Base-by-base conservation (phyloP, 345 rosid genomes). In the Ceriops zippeliana region DNA sequence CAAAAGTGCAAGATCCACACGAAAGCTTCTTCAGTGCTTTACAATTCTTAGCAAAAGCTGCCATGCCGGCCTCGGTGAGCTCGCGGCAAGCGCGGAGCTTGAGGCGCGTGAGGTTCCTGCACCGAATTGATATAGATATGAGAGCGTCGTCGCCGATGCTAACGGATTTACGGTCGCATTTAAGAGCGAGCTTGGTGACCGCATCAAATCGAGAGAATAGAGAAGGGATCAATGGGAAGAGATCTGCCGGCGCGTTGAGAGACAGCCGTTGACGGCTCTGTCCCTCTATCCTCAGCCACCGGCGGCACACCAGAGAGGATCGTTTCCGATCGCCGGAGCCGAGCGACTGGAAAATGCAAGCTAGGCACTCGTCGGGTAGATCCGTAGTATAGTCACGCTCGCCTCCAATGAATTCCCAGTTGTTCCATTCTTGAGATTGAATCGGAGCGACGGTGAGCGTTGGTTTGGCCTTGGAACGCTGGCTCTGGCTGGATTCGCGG, bases 71-170 rank as follows among this genome's bases (percentile, higher is more conserved):
- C 42, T 85, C 87, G 24, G 90, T 86, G 27, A 90, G 66, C 79
- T 82, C 88, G 57, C 90, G 92, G 75, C 96, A 90, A 6, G 83
- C 79, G 37, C 92, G 83, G 52, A 90, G 90, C 82, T 88, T 90
- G 21, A 90, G 85, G 30, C 92, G 85, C 78, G 82, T 85, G 51
- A 90, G 82, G 78, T 85, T 88, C 52, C 69, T 71, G 80, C 91
- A 90, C 58, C 78, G 74, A 28, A 60, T 65, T 28, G 96, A 90
- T 74, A 90, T 90, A 6, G 59, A 56, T 56, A 56, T 7, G 27
- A 81, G 68, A 8, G 76, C 54, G 5, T 54, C 30, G 54, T 83
- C 79, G 49, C 62, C 78, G 35, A 83, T 63, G 75, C 83, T 79
- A 34, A 61, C 64, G 53, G 70, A 74, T 76, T 79, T 83, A 35